Evolutionary conservation across 352 stramenopile species (phyloP).

Genomic region (Phytophthora aleatoria): DNA sequence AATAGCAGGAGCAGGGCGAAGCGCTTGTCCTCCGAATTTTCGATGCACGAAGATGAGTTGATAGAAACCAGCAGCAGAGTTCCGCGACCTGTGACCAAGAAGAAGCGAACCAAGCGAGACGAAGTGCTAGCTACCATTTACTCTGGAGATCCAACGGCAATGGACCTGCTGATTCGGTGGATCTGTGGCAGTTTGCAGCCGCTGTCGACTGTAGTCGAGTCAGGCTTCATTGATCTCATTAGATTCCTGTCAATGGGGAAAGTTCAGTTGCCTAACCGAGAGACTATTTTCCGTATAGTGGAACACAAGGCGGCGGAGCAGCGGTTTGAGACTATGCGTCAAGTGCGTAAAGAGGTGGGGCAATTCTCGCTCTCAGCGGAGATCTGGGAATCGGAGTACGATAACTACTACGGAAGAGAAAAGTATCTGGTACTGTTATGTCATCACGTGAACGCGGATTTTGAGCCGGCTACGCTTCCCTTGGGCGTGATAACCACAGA

Average conservation of each 20-base stretch:
- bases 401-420: slow-evolving; percentile 3
- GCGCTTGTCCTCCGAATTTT: slow-evolving; percentile 5
- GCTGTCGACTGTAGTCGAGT: slow-evolving; percentile 7
- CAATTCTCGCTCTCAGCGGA: slow-evolving; percentile 14
- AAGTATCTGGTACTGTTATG: slow-evolving; percentile 15
- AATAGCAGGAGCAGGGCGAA: neutral
- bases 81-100: neutral
- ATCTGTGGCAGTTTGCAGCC: slow-evolving; percentile 9
- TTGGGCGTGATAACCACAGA: slow-evolving; percentile 6
- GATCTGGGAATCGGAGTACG: slow-evolving; percentile 15
- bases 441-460: slow-evolving; percentile 13
- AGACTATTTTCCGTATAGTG: slow-evolving; percentile 11
- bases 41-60: neutral
- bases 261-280: slow-evolving; percentile 1
- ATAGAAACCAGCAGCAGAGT: neutral
- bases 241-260: slow-evolving; percentile 5
- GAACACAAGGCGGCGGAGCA: slow-evolving; percentile 9
- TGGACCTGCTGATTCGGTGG: slow-evolving; percentile 5
- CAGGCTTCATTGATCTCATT: slow-evolving; percentile 1
- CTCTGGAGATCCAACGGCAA: neutral
- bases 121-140: neutral
- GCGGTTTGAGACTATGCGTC: slow-evolving; percentile 7
- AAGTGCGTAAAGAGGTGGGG: neutral
- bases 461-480: slow-evolving; percentile 10
- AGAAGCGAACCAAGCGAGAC: neutral